A percentile compares a stretch with the other conserved stretches of the same genome.
Conservation (phyloP, 139 green algal genomes). For the Chlorella vulgaris region DNA sequence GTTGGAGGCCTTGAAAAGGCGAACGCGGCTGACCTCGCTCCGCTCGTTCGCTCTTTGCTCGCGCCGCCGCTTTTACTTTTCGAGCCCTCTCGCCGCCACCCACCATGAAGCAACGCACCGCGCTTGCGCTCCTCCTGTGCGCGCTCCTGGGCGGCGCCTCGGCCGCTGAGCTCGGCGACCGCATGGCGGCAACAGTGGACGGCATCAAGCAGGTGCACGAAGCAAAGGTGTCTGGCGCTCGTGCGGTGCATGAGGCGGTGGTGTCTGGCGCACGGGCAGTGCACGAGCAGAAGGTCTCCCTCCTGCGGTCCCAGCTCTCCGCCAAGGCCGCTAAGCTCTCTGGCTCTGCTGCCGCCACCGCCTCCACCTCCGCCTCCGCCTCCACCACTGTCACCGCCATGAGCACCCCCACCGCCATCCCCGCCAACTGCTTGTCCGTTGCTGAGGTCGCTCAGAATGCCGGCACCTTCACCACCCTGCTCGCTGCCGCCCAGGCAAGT, state of each 20-base stretch:
- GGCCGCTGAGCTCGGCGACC: too few relatives aligned
- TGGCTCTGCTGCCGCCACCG: too few relatives aligned
- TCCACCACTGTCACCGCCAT: too few relatives aligned
- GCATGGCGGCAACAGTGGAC: background rate
- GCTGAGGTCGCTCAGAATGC: background rate
- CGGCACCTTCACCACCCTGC: conserved; percentile 19
- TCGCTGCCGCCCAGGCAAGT: conserved; percentile 18
- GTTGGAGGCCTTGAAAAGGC: too few relatives aligned
- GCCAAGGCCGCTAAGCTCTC: too few relatives aligned
- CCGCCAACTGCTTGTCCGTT: conserved; percentile 1
- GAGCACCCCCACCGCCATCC: conserved; percentile 18
- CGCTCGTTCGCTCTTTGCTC: background rate
- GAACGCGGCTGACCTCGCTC: too few relatives aligned
- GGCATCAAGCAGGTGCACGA: background rate
- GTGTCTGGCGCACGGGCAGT: background rate
- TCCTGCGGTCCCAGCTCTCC: too few relatives aligned
- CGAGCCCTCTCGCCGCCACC: too few relatives aligned
- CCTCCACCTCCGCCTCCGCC: too few relatives aligned
- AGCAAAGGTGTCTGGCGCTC: background rate
- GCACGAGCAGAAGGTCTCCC: background rate
- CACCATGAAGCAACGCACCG: background rate
- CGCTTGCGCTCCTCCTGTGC: background rate
- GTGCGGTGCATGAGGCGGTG: background rate
- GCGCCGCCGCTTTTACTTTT: too few relatives aligned
- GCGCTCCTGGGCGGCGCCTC: background rate